Percentiles rank a stretch among this genome's conserved stretches.
phyloP scores from a whole-genome alignment of 345 rosid species.

The Rhodamnia rubescens region DNA sequence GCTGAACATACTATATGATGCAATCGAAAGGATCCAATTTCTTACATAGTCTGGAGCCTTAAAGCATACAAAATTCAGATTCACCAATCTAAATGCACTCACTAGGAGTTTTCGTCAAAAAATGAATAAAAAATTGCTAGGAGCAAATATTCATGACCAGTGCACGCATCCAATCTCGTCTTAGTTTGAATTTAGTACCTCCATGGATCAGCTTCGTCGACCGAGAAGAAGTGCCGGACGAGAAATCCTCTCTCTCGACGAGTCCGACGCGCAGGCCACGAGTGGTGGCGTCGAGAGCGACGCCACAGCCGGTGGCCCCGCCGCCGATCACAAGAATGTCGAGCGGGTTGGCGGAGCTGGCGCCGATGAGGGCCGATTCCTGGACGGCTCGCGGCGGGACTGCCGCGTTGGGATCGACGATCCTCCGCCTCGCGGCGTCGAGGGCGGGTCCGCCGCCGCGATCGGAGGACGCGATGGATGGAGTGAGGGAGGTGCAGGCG shows the following conservation, averaged over 20 bases:
- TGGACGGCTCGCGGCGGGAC: slow-evolving; percentile 70
- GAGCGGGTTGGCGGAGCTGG: slow-evolving; percentile 50
- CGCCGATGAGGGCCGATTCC: slow-evolving; percentile 44
- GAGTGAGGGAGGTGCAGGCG: slow-evolving; percentile 21
- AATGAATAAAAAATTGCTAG: not conserved
- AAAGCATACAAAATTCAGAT: not conserved
- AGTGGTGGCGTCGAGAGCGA: slow-evolving; percentile 84
- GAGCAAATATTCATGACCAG: not conserved
- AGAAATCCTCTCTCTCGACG: slow-evolving; percentile 91
- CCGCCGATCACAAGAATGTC: slow-evolving; percentile 92
- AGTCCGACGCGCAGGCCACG: slow-evolving; percentile 91
- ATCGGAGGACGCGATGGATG: slow-evolving; percentile 42
- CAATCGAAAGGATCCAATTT: not conserved
- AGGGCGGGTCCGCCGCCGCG: slow-evolving; percentile 23
- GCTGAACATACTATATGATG: not conserved
- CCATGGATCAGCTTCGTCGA: slow-evolving; percentile 95
- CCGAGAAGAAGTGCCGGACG: slow-evolving; percentile 92
- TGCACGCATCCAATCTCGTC: not conserved
- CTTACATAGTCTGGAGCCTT: not conserved
- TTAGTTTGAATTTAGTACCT: slow-evolving; percentile 23
- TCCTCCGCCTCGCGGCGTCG: slow-evolving; percentile 32
- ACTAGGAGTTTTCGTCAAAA: not conserved
- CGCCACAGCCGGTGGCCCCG: slow-evolving; percentile 97
- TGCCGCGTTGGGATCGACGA: slow-evolving; percentile 36
- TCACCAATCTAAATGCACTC: not conserved